phyloP scores from a whole-genome alignment of 371 early-diverging fungal genomes.

The Circinella minor region DNA sequence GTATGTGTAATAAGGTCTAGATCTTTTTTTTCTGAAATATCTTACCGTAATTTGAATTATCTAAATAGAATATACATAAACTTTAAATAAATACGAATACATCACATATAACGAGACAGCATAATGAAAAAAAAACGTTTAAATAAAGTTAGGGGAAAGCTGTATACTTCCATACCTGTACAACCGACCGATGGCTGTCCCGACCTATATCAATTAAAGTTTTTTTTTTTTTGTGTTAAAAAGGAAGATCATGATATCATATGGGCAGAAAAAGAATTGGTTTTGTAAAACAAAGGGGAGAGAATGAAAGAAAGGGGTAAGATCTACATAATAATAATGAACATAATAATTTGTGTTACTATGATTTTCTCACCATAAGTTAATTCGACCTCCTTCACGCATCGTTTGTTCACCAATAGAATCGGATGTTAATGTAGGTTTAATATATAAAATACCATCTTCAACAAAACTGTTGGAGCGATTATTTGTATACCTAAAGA shows the following conservation, averaged over 20 bases:
- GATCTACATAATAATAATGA: no score
- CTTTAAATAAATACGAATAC: not conserved
- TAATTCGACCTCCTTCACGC: constrained; percentile 41
- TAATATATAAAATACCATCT: constrained; percentile 67
- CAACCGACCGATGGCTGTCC: constrained; percentile 38
- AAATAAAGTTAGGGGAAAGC: not conserved
- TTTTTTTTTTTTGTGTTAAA: not conserved
- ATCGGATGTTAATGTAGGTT: constrained; percentile 64
- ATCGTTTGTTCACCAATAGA: constrained; percentile 37
- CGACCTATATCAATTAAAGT: constrained; percentile 20
- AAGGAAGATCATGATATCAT: not conserved
- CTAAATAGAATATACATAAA: constrained; percentile 14
- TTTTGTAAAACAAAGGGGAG: not conserved
- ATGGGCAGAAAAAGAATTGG: not conserved
- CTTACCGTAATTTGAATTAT: constrained; percentile 46
- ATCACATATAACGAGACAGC: not conserved
- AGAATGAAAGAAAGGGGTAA: no score
- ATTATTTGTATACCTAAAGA: constrained; percentile 55
- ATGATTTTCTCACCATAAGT: constrained; percentile 30
- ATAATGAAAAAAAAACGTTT: not conserved
- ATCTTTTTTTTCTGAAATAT: not conserved
- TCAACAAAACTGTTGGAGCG: constrained; percentile 68
- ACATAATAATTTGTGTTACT: no score
- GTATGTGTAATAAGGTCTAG: not conserved
- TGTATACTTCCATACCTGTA: constrained; percentile 31